Percentiles rank a stretch among this genome's conserved stretches.
Evolutionary conservation across 345 rosid genomes (phyloP).

Genomic region (Mangifera indica): DNA sequence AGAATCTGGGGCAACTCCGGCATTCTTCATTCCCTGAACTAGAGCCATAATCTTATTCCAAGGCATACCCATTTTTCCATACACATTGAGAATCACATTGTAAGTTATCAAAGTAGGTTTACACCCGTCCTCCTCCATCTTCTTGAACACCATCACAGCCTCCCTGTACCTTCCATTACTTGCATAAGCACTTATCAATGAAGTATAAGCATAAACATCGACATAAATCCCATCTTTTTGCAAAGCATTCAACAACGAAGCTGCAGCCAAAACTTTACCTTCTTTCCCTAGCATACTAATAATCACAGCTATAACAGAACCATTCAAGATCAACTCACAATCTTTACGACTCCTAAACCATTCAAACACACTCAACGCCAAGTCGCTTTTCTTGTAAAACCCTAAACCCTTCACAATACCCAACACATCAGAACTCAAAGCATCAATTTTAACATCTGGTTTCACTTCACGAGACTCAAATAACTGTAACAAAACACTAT

Average conservation of each 20-base stretch:
- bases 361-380: constrained; percentile 67
- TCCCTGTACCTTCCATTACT: constrained; percentile 81
- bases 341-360: constrained; percentile 67
- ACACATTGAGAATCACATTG: constrained; percentile 76
- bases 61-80: constrained; percentile 97
- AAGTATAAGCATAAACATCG: constrained; percentile 81
- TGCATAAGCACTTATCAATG: constrained; percentile 66
- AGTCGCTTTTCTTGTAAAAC: constrained; percentile 57
- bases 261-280: constrained; percentile 57
- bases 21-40: constrained; percentile 59
- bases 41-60: constrained; percentile 73
- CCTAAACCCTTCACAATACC: constrained; percentile 80
- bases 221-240: constrained; percentile 52
- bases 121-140: constrained; percentile 87
- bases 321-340: constrained; percentile 36
- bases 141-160: constrained; percentile 65
- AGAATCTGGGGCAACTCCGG: constrained; percentile 61
- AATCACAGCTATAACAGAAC: constrained; percentile 61
- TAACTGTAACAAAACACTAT: constrained; percentile 36
- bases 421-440: constrained; percentile 46
- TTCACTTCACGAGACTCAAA: constrained; percentile 37
- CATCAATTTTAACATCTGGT: constrained; percentile 20
- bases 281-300: constrained; percentile 67
- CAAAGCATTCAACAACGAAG: constrained; percentile 54
- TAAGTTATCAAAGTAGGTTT: constrained; percentile 83